Conservation (phyloP, 352 stramenopile species). For the Thraustochytrium sp. region DNA sequence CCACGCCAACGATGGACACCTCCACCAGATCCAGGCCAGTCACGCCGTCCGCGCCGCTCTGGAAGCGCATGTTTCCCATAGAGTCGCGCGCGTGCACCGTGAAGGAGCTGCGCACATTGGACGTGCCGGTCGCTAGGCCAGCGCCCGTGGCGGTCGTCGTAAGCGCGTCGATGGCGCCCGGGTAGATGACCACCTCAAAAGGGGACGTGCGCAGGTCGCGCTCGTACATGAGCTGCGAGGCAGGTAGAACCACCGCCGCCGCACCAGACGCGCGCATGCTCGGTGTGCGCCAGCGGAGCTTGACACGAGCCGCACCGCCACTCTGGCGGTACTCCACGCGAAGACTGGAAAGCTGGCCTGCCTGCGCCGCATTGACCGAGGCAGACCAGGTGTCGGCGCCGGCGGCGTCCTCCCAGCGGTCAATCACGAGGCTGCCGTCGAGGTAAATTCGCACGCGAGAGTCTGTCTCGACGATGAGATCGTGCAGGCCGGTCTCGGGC, state of each 20-base stretch:
- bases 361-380: background rate
- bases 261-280: conserved; percentile 47
- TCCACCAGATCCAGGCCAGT: too few species aligned
- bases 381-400: background rate
- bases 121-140: conserved; percentile 52
- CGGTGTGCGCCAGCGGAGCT: conserved; percentile 62
- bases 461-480: conserved; percentile 70
- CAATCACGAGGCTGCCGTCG: conserved; percentile 62
- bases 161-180: conserved; percentile 60
- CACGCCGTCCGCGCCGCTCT: conserved; percentile 63
- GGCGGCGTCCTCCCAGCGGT: conserved; percentile 43
- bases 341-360: background rate
- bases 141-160: conserved; percentile 57
- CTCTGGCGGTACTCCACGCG: conserved; percentile 71
- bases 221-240: conserved; percentile 54
- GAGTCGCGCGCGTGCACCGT: conserved; percentile 61
- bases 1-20: conserved; percentile 67
- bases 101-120: conserved; percentile 24
- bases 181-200: conserved; percentile 64
- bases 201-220: conserved; percentile 55
- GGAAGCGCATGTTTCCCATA: conserved; percentile 71
- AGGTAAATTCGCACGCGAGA: conserved; percentile 68
- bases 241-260: conserved; percentile 50
- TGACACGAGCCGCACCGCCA: conserved; percentile 70
- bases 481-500: conserved; percentile 58